Conservation (phyloP, 2,329 filamentous ascomycete species). For the Cytospora piceicola region DNA sequence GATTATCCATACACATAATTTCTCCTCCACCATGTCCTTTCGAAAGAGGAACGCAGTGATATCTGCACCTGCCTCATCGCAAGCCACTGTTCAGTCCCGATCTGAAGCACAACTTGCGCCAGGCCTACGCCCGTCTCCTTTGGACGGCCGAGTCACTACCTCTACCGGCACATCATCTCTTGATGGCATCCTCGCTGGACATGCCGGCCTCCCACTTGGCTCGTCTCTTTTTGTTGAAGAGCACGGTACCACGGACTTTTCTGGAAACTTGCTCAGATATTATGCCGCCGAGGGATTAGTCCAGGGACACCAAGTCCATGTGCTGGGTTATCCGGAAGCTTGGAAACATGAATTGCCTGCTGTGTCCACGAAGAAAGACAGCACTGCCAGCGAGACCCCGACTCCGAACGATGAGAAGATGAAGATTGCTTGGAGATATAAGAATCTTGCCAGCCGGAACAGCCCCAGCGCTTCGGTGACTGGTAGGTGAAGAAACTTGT, state of each 20-base stretch:
- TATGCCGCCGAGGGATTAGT: conserved; percentile 92
- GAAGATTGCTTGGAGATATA: conserved; percentile 99
- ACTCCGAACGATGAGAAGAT: conserved; percentile 69
- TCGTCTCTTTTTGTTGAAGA: conserved; percentile 83
- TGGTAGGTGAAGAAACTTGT: conserved; percentile 31
- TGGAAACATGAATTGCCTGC: conserved; percentile 88
- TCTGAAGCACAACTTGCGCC: conserved; percentile 46
- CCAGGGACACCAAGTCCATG: conserved; percentile 86
- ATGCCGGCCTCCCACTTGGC: conserved; percentile 82
- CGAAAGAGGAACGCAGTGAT: conserved; percentile 61
- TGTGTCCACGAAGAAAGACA: conserved; percentile 52
- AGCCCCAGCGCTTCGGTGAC: conserved; percentile 24
- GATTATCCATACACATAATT: background rate
- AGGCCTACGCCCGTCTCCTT: conserved; percentile 78
- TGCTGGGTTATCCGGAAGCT: conserved; percentile 75
- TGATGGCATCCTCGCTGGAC: conserved; percentile 82
- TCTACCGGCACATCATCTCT: conserved; percentile 89
- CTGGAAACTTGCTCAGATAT: conserved; percentile 80
- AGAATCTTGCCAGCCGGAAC: conserved; percentile 69
- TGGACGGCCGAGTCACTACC: conserved; percentile 85
- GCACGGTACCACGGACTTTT: conserved; percentile 91
- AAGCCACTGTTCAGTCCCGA: conserved; percentile 33
- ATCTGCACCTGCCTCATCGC: conserved; percentile 41
- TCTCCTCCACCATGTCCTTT: conserved; percentile 54
- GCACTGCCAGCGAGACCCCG: conserved; percentile 30